Conservation (phyloP, 352 stramenopile genomes). For the Globisporangium rhizosaccharum region DNA sequence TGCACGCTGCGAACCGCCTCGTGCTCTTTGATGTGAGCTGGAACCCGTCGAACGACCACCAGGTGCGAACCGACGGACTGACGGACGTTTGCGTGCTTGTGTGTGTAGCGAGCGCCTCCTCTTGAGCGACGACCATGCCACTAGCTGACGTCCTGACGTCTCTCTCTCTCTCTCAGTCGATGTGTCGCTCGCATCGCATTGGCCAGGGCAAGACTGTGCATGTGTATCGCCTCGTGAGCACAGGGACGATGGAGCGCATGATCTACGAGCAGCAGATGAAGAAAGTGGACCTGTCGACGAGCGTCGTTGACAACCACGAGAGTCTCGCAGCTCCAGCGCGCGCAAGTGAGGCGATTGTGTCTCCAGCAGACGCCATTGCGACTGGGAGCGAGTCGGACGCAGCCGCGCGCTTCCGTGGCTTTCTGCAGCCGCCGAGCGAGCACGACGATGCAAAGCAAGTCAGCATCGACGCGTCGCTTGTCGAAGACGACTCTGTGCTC, state of each 20-base stretch:
- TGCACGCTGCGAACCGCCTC: conserved; percentile 87
- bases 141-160: not conserved
- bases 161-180: conserved; percentile 46
- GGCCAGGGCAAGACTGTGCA: conserved; percentile 86
- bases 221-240: conserved; percentile 91
- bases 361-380: not conserved
- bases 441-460: conserved; percentile 24
- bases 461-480: conserved; percentile 25
- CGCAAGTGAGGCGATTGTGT: not conserved
- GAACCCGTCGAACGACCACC: conserved; percentile 89
- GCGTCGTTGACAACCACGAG: conserved; percentile 58
- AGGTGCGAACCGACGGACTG: conserved; percentile 28
- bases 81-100: conserved; percentile 2
- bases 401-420: conserved; percentile 37
- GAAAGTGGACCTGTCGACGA: conserved; percentile 75
- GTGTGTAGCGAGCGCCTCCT: not conserved
- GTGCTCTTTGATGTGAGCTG: conserved; percentile 90
- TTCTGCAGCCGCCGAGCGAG: conserved; percentile 41
- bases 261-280: conserved; percentile 90
- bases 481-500: conserved; percentile 56
- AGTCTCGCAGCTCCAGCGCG: not conserved
- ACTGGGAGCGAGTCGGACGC: conserved; percentile 6
- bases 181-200: conserved; percentile 90
- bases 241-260: conserved; percentile 90
- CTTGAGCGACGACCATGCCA: too few species aligned